Evolutionary conservation across 2,329 filamentous ascomycete genomes (phyloP).

Genomic region (Cladophialophora bantiana): DNA sequence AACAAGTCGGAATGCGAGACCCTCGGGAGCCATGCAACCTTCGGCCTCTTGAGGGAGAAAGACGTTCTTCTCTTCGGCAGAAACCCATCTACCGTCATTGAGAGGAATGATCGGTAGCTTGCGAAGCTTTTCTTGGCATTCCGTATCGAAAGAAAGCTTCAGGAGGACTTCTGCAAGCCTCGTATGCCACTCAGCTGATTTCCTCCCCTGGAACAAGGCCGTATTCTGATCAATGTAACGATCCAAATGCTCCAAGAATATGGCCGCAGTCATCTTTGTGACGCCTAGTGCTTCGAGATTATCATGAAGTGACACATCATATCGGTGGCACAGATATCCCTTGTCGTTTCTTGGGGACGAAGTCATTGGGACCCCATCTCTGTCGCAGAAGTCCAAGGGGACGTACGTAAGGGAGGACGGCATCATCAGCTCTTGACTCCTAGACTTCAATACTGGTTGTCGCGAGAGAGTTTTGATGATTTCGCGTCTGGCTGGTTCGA

Average conservation of each 20-base stretch:
- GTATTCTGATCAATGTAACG: slow-evolving; percentile 1
- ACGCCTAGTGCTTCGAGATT: slow-evolving; percentile 17
- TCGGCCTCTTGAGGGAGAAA: slow-evolving; percentile 18
- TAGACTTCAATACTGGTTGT: slow-evolving; percentile 18
- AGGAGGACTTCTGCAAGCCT: slow-evolving; percentile 18
- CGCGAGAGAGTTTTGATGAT: slow-evolving; percentile 8
- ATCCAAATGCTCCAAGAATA: slow-evolving; percentile 17
- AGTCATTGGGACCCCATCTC: slow-evolving; percentile 15
- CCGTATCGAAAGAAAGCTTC: slow-evolving; percentile 13
- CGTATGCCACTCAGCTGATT: slow-evolving; percentile 13
- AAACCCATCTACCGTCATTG: slow-evolving; percentile 19
- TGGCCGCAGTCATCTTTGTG: slow-evolving; percentile 14
- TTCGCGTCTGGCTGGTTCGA: slow-evolving; percentile 13
- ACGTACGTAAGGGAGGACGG: slow-evolving; percentile 16
- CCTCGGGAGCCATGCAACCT: slow-evolving; percentile 4
- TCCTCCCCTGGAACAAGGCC: neutral
- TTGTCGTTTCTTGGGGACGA: slow-evolving; percentile 13
- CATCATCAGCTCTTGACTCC: slow-evolving; percentile 13
- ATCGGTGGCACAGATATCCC: slow-evolving; percentile 10
- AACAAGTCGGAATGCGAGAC: slow-evolving; percentile 9
- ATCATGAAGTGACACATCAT: slow-evolving; percentile 6
- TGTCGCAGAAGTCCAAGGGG: slow-evolving; percentile 16
- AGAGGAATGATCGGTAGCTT: slow-evolving; percentile 19
- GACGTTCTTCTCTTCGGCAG: slow-evolving; percentile 8
- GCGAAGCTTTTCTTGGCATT: slow-evolving; percentile 8